phyloP scores from a whole-genome alignment of 345 rosid genomes.

The Eutrema yunnanense region DNA sequence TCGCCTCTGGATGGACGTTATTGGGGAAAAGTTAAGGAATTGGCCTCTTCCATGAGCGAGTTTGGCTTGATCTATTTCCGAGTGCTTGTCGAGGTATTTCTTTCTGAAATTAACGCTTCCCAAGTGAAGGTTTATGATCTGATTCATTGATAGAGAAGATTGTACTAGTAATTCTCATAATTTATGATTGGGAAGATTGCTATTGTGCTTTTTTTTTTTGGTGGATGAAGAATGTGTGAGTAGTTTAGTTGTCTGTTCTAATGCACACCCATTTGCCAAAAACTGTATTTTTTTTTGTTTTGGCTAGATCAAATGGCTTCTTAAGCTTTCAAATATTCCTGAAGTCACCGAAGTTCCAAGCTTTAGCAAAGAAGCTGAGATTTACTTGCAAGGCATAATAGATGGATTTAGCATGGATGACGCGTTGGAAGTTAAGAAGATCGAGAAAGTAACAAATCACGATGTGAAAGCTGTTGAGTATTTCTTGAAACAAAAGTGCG shows the following conservation, averaged over 20 bases:
- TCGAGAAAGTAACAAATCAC: constrained; percentile 83
- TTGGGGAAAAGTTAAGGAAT: constrained; percentile 77
- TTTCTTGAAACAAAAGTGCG: constrained; percentile 83
- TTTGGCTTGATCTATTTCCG: constrained; percentile 75
- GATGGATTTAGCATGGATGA: constrained; percentile 66
- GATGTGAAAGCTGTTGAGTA: constrained; percentile 97
- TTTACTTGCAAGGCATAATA: constrained; percentile 56
- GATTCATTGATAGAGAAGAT: not conserved
- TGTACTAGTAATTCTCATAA: too few relatives aligned
- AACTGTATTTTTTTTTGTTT: not conserved
- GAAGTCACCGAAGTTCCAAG: constrained; percentile 76
- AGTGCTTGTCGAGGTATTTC: constrained; percentile 73
- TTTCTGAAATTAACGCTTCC: not conserved
- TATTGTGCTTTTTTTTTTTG: not conserved
- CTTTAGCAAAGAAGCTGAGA: constrained; percentile 60
- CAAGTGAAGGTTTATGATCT: not conserved
- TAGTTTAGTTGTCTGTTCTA: not conserved
- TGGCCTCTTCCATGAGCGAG: constrained; percentile 85
- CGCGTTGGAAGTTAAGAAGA: constrained; percentile 70
- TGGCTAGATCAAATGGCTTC: constrained; percentile 72
- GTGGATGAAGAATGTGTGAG: not conserved
- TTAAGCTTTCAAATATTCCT: constrained; percentile 77
- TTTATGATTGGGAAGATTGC: not conserved
- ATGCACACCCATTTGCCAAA: not conserved
- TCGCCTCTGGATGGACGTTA: constrained; percentile 96